Evolutionary conservation across 2,329 filamentous ascomycete genomes (phyloP), one percentile per base, ranked within the genome.

Genomic region (Aulographum hederae): DNA sequence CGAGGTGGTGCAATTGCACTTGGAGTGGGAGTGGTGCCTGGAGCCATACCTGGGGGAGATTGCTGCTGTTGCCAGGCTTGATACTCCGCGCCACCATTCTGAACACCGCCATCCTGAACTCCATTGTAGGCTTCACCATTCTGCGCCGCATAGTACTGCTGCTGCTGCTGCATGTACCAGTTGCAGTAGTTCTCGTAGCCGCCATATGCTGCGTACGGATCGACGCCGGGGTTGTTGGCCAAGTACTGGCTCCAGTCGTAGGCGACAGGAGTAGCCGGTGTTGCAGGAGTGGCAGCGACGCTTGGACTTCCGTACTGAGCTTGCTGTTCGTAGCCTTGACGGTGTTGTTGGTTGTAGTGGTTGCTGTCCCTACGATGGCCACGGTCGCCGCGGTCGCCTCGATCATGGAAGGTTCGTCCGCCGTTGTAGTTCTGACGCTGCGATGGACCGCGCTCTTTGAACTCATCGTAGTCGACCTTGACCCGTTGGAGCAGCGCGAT

Each of bases 121-220:
- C n/a, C n/a, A n/a, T n/a, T n/a, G n/a, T n/a, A n/a, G n/a, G n/a
- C n/a, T n/a, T n/a, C n/a, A n/a, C n/a, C n/a, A n/a, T n/a, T n/a
- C n/a, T n/a, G n/a, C n/a, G n/a, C n/a, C 11, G 17, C 14, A 10
- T 6, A 6, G 27, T 41, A 40, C 18, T 36, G 26, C 30, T 46
- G 46, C 37, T 52, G 50, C 31, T 47, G 39, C 17, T 45, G 42
- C 21, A 8, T 8, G 29, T 48, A 52, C 35, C 40, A 40, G 30
- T 44, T 43, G 6, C 46, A 36, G 33, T 55, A 54, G 8, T 39
- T 41, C 12, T 50, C 41, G 30, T 52, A 94, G 33, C 86, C 86
- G 38, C 86, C 86, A 43, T 89, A 94, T 6, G 79, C 73, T 26
- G 82, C 82, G 51, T 94, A 94, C 0, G 85, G 86, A 46, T 94